Percentiles rank a stretch among this genome's conserved stretches.
Conservation (phyloP, 2,329 filamentous ascomycete genomes). For the Fusarium pseudonygamai region DNA sequence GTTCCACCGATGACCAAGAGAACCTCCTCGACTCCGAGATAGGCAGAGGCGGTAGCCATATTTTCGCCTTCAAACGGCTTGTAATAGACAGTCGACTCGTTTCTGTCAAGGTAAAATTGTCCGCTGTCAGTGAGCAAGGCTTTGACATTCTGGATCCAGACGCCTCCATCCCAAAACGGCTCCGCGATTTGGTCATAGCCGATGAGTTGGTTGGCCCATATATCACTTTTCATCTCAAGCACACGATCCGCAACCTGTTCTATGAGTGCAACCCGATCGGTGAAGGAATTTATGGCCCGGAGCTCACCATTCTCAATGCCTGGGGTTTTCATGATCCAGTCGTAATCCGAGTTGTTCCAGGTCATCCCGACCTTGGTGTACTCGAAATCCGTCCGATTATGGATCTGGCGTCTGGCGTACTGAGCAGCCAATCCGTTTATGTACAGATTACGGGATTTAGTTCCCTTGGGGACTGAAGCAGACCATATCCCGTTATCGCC, state of each 20-base stretch:
- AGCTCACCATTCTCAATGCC: background rate
- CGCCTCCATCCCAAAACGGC: constrained; percentile 4
- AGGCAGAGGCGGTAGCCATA: background rate
- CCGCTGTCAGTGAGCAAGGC: background rate
- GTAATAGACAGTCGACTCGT: background rate
- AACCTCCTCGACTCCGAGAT: background rate
- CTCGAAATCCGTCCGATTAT: background rate
- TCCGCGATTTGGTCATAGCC: constrained; percentile 4
- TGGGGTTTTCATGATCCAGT: background rate
- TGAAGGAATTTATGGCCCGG: background rate
- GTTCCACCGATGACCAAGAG: background rate
- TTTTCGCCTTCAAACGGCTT: background rate
- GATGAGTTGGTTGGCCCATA: constrained; percentile 8
- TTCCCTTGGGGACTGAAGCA: background rate
- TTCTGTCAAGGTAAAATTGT: background rate
- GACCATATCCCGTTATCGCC: background rate
- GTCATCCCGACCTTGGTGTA: background rate
- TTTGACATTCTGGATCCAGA: constrained; percentile 3
- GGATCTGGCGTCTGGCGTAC: background rate
- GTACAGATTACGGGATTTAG: background rate
- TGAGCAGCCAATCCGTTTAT: background rate
- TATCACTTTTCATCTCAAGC: background rate
- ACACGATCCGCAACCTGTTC: background rate
- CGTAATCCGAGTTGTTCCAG: background rate
- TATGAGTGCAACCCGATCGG: background rate